phyloP scores from a whole-genome alignment of 805 yeast genomes.

The Barnettozyma californica region DNA sequence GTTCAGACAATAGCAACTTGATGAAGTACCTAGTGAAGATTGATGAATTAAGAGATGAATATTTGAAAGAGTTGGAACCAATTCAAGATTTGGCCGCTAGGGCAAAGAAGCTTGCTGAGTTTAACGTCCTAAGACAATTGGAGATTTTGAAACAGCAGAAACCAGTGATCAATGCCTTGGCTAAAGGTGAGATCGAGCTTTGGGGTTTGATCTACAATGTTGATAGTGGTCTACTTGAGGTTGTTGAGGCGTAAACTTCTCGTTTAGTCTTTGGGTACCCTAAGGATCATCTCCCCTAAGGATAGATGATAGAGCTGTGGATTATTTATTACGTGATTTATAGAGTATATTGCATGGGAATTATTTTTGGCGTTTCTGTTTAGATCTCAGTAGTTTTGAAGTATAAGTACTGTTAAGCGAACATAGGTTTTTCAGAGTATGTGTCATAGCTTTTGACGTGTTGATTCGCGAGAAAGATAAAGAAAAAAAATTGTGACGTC shows the following conservation, averaged over 20 bases:
- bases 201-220: slow-evolving; percentile 86
- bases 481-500: slow-evolving; percentile 1
- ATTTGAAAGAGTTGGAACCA: slow-evolving; percentile 43
- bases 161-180: slow-evolving; percentile 60
- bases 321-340: neutral
- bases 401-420: too few relatives aligned
- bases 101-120: slow-evolving; percentile 63
- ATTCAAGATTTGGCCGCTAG: slow-evolving; percentile 47
- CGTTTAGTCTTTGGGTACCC: neutral
- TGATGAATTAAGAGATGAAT: slow-evolving; percentile 61
- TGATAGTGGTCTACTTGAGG: slow-evolving; percentile 58
- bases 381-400: neutral
- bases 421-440: too few relatives aligned
- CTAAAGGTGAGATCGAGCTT: slow-evolving; percentile 60
- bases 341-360: neutral
- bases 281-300: neutral
- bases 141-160: slow-evolving; percentile 49
- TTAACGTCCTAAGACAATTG: slow-evolving; percentile 71
- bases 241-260: slow-evolving; percentile 27
- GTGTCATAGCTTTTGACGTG: neutral
- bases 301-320: neutral
- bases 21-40: slow-evolving; percentile 50
- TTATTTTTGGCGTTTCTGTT: neutral
- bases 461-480: neutral
- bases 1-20: slow-evolving; percentile 43